phyloP scores from a whole-genome alignment of 352 stramenopile genomes.

The Phytophthora crassamura region DNA sequence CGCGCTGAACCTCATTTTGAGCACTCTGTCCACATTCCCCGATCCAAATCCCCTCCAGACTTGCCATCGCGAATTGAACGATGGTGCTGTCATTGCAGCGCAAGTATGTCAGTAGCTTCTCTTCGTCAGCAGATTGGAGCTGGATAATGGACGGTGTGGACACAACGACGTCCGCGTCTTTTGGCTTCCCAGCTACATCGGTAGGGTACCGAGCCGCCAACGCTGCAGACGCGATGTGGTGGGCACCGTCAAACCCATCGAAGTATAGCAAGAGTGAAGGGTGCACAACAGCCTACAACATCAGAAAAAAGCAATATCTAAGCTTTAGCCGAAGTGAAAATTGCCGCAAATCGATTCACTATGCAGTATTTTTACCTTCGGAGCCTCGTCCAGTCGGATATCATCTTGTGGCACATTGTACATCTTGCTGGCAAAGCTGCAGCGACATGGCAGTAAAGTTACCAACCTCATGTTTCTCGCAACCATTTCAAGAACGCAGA shows the following conservation, averaged over 20 bases:
- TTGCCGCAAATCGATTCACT: not conserved
- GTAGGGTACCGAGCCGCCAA: conserved; percentile 70
- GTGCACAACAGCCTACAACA: conserved; percentile 59
- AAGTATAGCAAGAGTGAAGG: conserved; percentile 79
- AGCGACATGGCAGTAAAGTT: not conserved
- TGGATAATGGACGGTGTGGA: conserved; percentile 71
- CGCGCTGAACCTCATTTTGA: conserved; percentile 45
- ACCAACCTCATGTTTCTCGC: not conserved
- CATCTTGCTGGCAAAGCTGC: conserved; percentile 59
- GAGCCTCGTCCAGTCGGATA: conserved; percentile 43
- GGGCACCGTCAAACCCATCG: conserved; percentile 68
- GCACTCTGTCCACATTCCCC: conserved; percentile 57
- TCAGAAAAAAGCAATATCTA: not conserved
- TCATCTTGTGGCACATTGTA: conserved; percentile 69
- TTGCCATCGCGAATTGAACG: conserved; percentile 73
- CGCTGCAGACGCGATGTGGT: conserved; percentile 66
- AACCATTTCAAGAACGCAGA: not conserved
- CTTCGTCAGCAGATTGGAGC: conserved; percentile 73
- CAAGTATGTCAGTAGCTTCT: conserved; percentile 69
- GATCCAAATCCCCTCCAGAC: conserved; percentile 79
- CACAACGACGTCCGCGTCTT: conserved; percentile 10
- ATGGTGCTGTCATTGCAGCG: conserved; percentile 71
- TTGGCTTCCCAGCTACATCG: conserved; percentile 37
- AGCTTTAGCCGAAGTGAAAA: not conserved
- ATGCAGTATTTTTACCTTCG: conserved; percentile 41